Base-by-base conservation (phyloP, 345 rosid genomes). In the Odontarrhena argentea region DNA sequence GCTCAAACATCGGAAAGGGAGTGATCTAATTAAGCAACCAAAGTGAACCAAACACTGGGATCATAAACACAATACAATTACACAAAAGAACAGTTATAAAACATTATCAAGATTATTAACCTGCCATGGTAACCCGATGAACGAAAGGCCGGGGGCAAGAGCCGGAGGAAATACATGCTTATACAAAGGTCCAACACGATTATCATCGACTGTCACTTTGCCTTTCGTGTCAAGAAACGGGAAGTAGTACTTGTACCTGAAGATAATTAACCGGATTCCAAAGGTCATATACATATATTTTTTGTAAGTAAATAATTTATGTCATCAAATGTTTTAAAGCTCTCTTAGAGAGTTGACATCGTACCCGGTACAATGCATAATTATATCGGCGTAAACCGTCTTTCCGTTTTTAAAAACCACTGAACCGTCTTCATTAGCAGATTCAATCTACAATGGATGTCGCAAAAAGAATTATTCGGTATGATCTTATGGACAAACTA, bases 331-430 rank as follows among this genome's bases (percentile, higher is more conserved):
- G 22, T 43, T 18, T 70, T n/a, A 11, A 11, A 8, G 3, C 28
- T n/a, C 36, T 25, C 2, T 13, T 15, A 24, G 18, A 57, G 9
- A 46, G 8, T 15, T 24, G 30, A 41, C 6, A 53, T 18, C 37
- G 40, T 82, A 93, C 97, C 94, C 97, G 0, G 95, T 90, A 82
- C 96, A 86, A 46, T 90, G 97, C 64, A 93, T 68, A 68, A 93
- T 85, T 51, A 80, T 68, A 75, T 88, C 84, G 0, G 96, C 92
- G 18, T 13, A 47, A 24, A 83, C 74, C 25, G 60, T 63, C 60
- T 73, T 76, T 61, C 95, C 92, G 48, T 84, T 86, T 11, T 67
- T 63, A 60, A 93, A 88, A 45, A 81, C 78, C 71, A 86, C 76
- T 12, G 79, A 73, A 48, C 97, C 94, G 57, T 90, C 94, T 75